Evolutionary conservation across 2,329 filamentous ascomycete species (phyloP).

Genomic region (Sporothrix curviconia): DNA sequence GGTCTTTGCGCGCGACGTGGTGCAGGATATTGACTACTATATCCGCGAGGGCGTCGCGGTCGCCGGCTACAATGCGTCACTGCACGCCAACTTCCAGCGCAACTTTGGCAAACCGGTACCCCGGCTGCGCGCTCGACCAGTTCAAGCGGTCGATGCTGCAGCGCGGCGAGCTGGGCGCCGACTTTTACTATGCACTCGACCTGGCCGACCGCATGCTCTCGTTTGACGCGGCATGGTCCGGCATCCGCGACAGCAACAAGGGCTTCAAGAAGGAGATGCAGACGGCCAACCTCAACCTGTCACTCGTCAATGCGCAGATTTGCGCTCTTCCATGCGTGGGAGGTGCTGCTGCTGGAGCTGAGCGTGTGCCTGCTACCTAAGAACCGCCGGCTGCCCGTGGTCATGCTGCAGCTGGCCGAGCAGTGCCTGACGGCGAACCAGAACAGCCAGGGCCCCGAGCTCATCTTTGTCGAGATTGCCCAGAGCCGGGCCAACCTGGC

Average conservation of each 20-base stretch:
- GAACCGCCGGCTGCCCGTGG: conserved; percentile 40
- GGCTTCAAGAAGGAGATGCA: conserved; percentile 80
- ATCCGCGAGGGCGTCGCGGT: conserved; percentile 68
- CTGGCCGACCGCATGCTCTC: conserved; percentile 69
- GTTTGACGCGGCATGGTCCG: conserved; percentile 73
- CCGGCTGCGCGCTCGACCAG: conserved; percentile 63
- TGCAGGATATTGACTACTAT: conserved; percentile 72
- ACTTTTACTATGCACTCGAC: conserved; percentile 79
- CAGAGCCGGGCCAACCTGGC: conserved; percentile 73
- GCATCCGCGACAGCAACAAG: conserved; percentile 37
- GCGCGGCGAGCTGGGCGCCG: conserved; percentile 58
- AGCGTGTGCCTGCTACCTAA: conserved; percentile 53
- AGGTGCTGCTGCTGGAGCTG: conserved; percentile 77
- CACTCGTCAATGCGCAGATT: conserved; percentile 88
- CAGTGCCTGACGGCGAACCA: conserved; percentile 76
- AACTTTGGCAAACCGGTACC: conserved; percentile 78
- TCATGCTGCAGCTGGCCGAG: conserved; percentile 64
- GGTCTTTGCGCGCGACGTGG: conserved; percentile 61
- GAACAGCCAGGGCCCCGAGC: conserved; percentile 60
- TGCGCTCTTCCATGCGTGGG: conserved; percentile 80
- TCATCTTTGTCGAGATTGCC: conserved; percentile 73
- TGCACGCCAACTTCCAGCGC: conserved; percentile 76
- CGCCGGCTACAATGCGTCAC: conserved; percentile 77
- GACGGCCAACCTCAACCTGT: conserved; percentile 83
- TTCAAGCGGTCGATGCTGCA: conserved; percentile 71